Conservation (phyloP, 2,329 filamentous ascomycete genomes). For the Zasmidium angulare region DNA sequence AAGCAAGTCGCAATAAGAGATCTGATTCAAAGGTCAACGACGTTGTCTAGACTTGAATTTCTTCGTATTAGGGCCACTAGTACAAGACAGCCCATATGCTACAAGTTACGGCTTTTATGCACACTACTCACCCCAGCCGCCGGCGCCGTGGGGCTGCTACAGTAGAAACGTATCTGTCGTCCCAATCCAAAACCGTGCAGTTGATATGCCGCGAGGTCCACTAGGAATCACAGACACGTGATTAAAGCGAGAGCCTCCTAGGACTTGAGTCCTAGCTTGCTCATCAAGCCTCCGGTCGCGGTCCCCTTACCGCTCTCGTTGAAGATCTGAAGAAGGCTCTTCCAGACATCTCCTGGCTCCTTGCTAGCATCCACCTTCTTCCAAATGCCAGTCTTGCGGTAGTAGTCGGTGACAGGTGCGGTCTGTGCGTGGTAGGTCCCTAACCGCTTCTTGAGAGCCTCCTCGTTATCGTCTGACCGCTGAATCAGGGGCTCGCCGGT, state of each 20-base stretch:
- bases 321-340: slow-evolving; percentile 83
- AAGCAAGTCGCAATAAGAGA: not conserved
- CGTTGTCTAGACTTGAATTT: slow-evolving; percentile 3
- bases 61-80: slow-evolving; percentile 20
- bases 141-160: not conserved
- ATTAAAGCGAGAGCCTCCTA: slow-evolving; percentile 17
- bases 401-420: slow-evolving; percentile 87
- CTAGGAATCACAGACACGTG: slow-evolving; percentile 12
- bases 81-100: slow-evolving; percentile 27
- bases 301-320: slow-evolving; percentile 47
- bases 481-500: slow-evolving; percentile 96
- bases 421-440: slow-evolving; percentile 94
- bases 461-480: slow-evolving; percentile 94
- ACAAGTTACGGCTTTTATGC: slow-evolving; percentile 23
- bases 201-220: not conserved
- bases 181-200: not conserved
- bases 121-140: slow-evolving; percentile 14
- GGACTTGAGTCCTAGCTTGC: slow-evolving; percentile 52
- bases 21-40: not conserved
- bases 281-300: slow-evolving; percentile 47
- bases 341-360: slow-evolving; percentile 94
- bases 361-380: slow-evolving; percentile 92
- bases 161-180: slow-evolving; percentile 1
- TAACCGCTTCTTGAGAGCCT: slow-evolving; percentile 91
- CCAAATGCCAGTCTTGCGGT: slow-evolving; percentile 98